Evolutionary conservation across 1,284 basidiomycete genomes (phyloP).

Genomic region (Fomitopsis betulina): DNA sequence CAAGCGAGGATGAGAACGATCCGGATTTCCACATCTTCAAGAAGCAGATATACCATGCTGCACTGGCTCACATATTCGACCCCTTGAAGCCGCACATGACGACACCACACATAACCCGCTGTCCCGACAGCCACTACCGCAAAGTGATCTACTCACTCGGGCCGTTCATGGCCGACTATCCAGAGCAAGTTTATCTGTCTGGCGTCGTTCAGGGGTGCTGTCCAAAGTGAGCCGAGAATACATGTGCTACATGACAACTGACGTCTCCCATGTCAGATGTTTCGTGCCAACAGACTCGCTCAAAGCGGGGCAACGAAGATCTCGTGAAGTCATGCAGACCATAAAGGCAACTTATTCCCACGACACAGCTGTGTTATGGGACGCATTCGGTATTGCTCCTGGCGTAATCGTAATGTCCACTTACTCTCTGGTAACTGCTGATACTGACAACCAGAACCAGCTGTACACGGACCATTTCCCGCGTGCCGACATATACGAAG

Average conservation of each 20-base stretch:
- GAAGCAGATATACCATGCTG: background rate
- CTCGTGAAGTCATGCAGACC: background rate
- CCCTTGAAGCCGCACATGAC: slow-evolving; percentile 16
- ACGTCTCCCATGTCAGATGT: background rate
- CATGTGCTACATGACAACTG: too few species aligned
- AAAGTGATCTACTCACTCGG: slow-evolving; percentile 22
- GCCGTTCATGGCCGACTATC: slow-evolving; percentile 28
- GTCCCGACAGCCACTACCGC: slow-evolving; percentile 21
- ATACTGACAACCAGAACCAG: too few species aligned
- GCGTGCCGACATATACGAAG: background rate
- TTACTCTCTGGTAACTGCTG: too few species aligned
- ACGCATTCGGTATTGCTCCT: slow-evolving; percentile 14
- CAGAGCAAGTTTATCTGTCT: slow-evolving; percentile 19
- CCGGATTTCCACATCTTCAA: too few species aligned
- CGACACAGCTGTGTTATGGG: slow-evolving; percentile 8
- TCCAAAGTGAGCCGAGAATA: slow-evolving; percentile 11
- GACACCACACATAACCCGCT: slow-evolving; percentile 14
- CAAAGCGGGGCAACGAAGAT: background rate
- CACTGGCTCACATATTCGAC: slow-evolving; percentile 12
- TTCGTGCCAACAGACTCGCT: background rate
- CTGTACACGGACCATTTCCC: background rate
- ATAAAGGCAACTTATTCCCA: background rate
- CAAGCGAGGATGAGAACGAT: too few species aligned
- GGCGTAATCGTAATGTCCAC: slow-evolving; percentile 12
- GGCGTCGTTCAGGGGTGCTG: slow-evolving; percentile 17